Evolutionary conservation across 441 rosid genomes (phyloP), one percentile per base, ranked within the genome.

Genomic region (Bocquillonia castaneifolia): DNA sequence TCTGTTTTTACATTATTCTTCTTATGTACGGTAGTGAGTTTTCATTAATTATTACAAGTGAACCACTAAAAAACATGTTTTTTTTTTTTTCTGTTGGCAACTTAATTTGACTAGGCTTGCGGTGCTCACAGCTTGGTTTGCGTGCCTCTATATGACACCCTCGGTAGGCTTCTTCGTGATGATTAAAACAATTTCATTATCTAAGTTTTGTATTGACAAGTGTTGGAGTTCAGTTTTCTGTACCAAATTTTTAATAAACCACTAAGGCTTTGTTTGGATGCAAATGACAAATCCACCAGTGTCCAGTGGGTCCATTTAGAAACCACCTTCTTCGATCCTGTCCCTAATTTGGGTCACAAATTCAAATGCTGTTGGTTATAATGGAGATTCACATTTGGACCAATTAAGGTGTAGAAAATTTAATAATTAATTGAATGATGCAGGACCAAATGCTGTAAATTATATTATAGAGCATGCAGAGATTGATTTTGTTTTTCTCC

Each of bases 121-220:
- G 74, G 70, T 72, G 97, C 92, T 40, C 89, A 84, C 71, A 83
- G 88, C 77, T 80, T 89, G 72, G 70, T 89, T 39, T 91, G 93
- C 72, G 99, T 93, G 65, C 99, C 99, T 68, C 93, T 93, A 44
- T 91, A 93, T 77, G 99, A 94, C 70, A 91, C 96, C n/a, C 85
- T 93, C 10, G 99, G 99, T 93, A 87, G 76, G 65, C 62, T 70
- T 55, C 71, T 66, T 56, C 39, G 3, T 39, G 39, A 47, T 17
- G 22, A 17, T 15, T 47, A 3, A 36, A 36, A n/a, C n/a, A n/a
- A n/a, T n/a, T n/a, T n/a, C n/a, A n/a, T n/a, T n/a, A n/a, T n/a
- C n/a, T n/a, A n/a, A n/a, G n/a, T n/a, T n/a, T n/a, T n/a, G n/a
- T n/a, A n/a, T n/a, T n/a, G n/a, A n/a, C n/a, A n/a, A n/a, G n/a